Percentiles rank a stretch among this genome's conserved stretches.
phyloP scores from a whole-genome alignment of 2,329 filamentous ascomycete genomes.

The Akanthomyces muscarius region DNA sequence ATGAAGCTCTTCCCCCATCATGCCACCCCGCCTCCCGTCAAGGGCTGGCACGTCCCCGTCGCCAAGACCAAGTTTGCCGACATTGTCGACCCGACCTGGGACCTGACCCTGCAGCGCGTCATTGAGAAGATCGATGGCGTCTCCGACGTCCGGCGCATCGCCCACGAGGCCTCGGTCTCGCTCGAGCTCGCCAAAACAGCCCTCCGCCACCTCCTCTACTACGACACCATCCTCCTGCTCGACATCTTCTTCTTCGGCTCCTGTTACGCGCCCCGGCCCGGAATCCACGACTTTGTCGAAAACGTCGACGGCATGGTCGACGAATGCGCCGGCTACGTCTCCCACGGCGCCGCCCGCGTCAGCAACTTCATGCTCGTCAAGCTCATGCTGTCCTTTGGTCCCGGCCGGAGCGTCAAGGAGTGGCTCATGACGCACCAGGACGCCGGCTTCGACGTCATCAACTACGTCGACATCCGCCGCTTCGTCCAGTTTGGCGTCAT shows the following conservation, averaged over 20 bases:
- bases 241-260: conserved; percentile 94
- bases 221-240: conserved; percentile 82
- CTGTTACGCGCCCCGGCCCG: conserved; percentile 78
- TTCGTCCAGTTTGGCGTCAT: conserved; percentile 95
- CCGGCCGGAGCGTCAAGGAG: conserved; percentile 78
- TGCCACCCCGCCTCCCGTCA: conserved; percentile 69
- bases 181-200: conserved; percentile 81
- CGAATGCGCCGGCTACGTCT: conserved; percentile 84
- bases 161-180: conserved; percentile 79
- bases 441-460: conserved; percentile 59
- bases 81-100: conserved; percentile 65
- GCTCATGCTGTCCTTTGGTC: conserved; percentile 80
- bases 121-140: conserved; percentile 87
- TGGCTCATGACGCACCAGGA: conserved; percentile 77
- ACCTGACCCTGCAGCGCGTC: conserved; percentile 73
- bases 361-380: conserved; percentile 67
- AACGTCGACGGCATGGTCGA: conserved; percentile 73
- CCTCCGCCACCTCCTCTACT: conserved; percentile 85
- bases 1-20: conserved; percentile 92
- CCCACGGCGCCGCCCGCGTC: conserved; percentile 42
- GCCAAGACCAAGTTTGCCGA: conserved; percentile 61
- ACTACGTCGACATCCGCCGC: conserved; percentile 79
- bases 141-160: conserved; percentile 82
- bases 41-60: conserved; percentile 88
- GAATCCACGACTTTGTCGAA: conserved; percentile 73